Conservation (phyloP, 2,329 filamentous ascomycete genomes). For the Alternaria arborescens region DNA sequence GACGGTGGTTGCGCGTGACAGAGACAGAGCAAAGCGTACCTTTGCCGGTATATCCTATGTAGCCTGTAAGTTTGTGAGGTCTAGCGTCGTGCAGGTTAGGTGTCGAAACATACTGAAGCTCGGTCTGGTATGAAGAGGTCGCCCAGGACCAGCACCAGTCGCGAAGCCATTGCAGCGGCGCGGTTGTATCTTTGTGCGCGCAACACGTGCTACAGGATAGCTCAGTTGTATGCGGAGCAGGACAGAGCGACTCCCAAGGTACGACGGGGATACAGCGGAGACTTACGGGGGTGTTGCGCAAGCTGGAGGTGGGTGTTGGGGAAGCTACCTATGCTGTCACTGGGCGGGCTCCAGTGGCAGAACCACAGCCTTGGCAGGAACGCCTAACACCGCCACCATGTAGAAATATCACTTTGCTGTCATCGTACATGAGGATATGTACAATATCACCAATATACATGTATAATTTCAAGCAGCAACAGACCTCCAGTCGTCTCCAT, state of each 20-base stretch:
- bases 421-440: not conserved
- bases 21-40: slow-evolving; percentile 36
- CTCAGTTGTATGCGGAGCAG: not conserved
- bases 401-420: too few species aligned
- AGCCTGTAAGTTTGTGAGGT: slow-evolving; percentile 50
- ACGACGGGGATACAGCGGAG: not conserved
- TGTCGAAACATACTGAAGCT: slow-evolving; percentile 47
- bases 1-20: not conserved
- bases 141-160: slow-evolving; percentile 53
- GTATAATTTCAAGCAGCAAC: not conserved
- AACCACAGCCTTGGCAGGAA: slow-evolving; percentile 26
- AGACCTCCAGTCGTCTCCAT: not conserved
- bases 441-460: not conserved
- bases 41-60: slow-evolving; percentile 54
- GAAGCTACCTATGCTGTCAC: slow-evolving; percentile 27
- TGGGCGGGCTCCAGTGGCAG: slow-evolving; percentile 25
- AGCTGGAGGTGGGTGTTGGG: slow-evolving; percentile 21
- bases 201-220: not conserved
- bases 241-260: not conserved
- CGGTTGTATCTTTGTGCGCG: not conserved
- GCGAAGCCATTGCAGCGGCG: slow-evolving; percentile 49
- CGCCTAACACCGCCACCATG: not conserved
- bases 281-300: slow-evolving; percentile 15
- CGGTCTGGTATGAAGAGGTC: slow-evolving; percentile 56
- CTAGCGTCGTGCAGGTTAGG: slow-evolving; percentile 22